phyloP scores from a whole-genome alignment of 148 eudicot species.

The Heliosperma pusillum region DNA sequence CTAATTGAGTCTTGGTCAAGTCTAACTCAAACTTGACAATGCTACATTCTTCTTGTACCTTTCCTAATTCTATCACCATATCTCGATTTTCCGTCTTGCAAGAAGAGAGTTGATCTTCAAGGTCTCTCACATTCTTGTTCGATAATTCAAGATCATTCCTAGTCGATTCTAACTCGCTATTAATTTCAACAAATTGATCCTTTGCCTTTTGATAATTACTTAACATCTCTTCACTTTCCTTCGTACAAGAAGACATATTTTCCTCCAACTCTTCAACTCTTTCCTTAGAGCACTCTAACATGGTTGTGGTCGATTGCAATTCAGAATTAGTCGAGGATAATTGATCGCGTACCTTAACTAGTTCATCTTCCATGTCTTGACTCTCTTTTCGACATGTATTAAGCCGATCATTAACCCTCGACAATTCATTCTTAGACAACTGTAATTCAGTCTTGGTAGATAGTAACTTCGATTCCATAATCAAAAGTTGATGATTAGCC shows the following conservation, averaged over 20 bases:
- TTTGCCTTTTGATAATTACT: conserved; percentile 1
- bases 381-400: not conserved
- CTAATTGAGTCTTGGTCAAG: conserved; percentile 9
- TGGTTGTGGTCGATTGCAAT: not conserved
- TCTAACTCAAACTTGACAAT: not conserved
- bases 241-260: conserved; percentile 2
- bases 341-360: conserved; percentile 6
- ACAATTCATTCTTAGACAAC: conserved; percentile 8
- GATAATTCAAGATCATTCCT: conserved; percentile 21
- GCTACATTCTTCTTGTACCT: conserved; percentile 15
- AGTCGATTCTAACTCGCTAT: conserved; percentile 5
- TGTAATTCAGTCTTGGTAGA: conserved; percentile 14
- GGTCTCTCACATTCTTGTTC: conserved; percentile 8
- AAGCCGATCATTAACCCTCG: conserved; percentile 12
- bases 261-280: conserved; percentile 18
- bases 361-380: conserved; percentile 8
- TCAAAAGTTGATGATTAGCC: conserved; percentile 13
- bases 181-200: conserved; percentile 11
- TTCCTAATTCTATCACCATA: conserved; percentile 3
- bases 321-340: not conserved
- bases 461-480: conserved; percentile 14
- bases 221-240: conserved; percentile 10
- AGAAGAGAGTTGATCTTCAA: conserved; percentile 14
- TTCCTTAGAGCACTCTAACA: conserved; percentile 15
- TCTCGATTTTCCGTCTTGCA: conserved; percentile 19